Evolutionary conservation across 2,329 filamentous ascomycete species (phyloP), one percentile per base, ranked within the genome.

Genomic region (Diatrype stigma): DNA sequence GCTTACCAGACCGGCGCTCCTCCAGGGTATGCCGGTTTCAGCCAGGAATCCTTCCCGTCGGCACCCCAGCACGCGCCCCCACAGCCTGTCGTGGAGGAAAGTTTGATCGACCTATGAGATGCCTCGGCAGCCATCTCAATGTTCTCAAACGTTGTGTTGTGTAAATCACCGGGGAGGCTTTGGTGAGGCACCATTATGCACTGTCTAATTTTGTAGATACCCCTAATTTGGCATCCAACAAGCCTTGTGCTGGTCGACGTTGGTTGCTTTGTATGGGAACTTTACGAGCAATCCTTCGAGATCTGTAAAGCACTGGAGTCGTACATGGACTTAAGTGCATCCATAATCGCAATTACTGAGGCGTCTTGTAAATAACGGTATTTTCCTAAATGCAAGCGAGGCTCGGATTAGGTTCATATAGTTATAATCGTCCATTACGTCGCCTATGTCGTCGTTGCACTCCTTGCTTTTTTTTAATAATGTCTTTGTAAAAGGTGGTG

Each of bases 101-200:
- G 84, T 52, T 70, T 94, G 62, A 94, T 94, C 69, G 89, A 94
- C 68, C 75, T 93, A 55, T 92, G 50, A 57, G 48, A 22, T 30
- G 19, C 14, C 26, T 23, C 17, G 38, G 16, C 10, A 35, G 22
- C 19, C 32, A 6, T 23, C 26, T 47, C 40, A 30, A 32, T 42
- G 35, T 47, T 32, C 37, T 19, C 37, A 17, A 40, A 40, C 6
- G 2, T 12, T 2, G 17, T 22, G 6, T 40, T 19, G 37, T 12
- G n/a, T n/a, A n/a, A n/a, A 11, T 22, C 2, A 11, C 17, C 2
- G 19, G 17, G 37, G 19, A 22, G 37, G 37, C 17, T 12, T 22
- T 17, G 6, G n/a, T 21, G 1, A 19, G 37, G 17, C 2, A 19
- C n/a, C n/a, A 19, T 12, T 11, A 40, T 17, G n/a, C 37, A 40